Evolutionary conservation across 1,284 basidiomycete species (phyloP), one percentile per base, ranked within the genome.

Genomic region (Ustilago hordei): DNA sequence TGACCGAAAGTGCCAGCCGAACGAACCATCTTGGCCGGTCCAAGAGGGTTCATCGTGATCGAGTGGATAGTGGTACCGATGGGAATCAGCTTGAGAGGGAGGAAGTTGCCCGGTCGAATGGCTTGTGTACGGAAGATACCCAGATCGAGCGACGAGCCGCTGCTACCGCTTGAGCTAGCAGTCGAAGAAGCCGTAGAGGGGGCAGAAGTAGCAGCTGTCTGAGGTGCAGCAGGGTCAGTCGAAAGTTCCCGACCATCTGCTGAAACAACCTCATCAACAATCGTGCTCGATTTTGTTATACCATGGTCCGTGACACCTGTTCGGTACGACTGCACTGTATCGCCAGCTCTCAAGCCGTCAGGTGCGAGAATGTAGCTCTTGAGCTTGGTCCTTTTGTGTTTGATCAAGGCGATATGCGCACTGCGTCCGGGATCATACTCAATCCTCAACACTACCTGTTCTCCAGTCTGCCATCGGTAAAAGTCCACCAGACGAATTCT

Each of bases 391-490:
- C 71, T 65, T 86, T 5, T 90, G 90, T 80, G 89, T 84, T 90
- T 89, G 77, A 98, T 85, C 60, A 99, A 90, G 1, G 96, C 96
- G 82, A 99, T 95, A 87, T 99, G 97, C 4, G 93, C 94, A 50
- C 92, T 93, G 57, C 96, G 90, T 36, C 93, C 93, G 0, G 96
- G 96, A 88, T 99, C 96, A 86, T 98, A 99, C 87, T 99, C 96
- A 81, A 99, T 93, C 50, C 95, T 91, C 15, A 96, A 90, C 50
- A 98, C 95, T 78, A 94, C 92, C 85, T 95, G 93, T 48, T 92
- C 89, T 8, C 96, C 96, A 0, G 90, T 87, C 74, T 92, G 91
- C 55, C 91, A 88, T 15, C 86, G 65, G 62, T 90, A 89, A 85
- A 97, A 99, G 87, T 99, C 97, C 68, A 99, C 88, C 48, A 92